Base-by-base conservation (phyloP, 176 grass and related monocot species). In the Bothriochloa decipiens region DNA sequence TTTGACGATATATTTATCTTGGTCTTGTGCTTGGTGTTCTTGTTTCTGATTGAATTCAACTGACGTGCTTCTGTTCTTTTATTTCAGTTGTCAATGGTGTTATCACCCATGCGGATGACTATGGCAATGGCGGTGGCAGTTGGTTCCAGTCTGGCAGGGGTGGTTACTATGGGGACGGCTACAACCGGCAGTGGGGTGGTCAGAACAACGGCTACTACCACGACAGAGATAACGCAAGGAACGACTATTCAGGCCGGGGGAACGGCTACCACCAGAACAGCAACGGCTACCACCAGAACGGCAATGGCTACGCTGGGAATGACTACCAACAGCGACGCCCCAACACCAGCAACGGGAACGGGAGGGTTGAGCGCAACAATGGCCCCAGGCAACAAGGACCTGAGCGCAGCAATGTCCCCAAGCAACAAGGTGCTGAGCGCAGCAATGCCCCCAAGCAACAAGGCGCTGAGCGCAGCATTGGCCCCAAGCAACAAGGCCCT, bases 41-140 rank as follows among this genome's bases (percentile, higher is more conserved):
- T 16, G 20, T 20, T 70, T 80, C 35, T 47, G 78, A 49, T 49
- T 82, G 47, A 82, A 66, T 63, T 82, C 60, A 86, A 46, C 39
- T 82, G 67, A 69, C 37, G 41, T 69, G 39, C 11, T 25, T 4
- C 5, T 72, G 7, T 62, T 17, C 43, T 55, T 61, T 61, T 12
- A 47, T 86, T 84, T 52, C 88, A 94, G 90, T 89, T 86, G 84
- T 91, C 16, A 87, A 97, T 89, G 90, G 88, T 65, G 70, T 85
- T 3, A 26, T 86, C 52, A 87, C 83, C 50, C 90, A 29, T 84
- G n/a, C 20, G 26, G 63, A 85, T 53, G 76, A 67, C 66, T 92
- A 91, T 33, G 85, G 88, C 53, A 78, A 89, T 36, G 86, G 79
- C 33, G 42, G 9, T 45, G 42, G 42, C 10, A 58, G 78, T n/a